Evolutionary conservation across 148 eudicot species (phyloP), one percentile per base, ranked within the genome.

Genomic region (Nepenthes mirabilis): DNA sequence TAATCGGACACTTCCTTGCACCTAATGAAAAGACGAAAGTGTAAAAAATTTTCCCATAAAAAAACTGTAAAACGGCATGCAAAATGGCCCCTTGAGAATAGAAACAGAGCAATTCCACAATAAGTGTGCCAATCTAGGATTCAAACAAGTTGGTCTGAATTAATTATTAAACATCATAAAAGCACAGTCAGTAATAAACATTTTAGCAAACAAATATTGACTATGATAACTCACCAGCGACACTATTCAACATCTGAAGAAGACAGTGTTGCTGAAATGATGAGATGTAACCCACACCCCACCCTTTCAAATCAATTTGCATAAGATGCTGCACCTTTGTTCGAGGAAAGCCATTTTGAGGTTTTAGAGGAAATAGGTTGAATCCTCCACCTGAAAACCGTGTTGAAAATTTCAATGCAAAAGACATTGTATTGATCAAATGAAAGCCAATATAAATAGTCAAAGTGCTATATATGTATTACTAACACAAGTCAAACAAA

Each of bases 241-340:
- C 99, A 69, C 90, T 72, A 68, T 93, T 93, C 66, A 93, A 84
- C 96, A 93, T 84, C 82, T 93, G 99, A 52, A 89, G 76, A 68
- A 93, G 91, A 78, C 99, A 86, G 67, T 88, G 79, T 67, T 93
- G 99, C 85, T 93, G 99, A 80, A 86, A 93, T 57, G 87, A 82
- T 37, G 99, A 78, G 40, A 83, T 33, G 65, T 88, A 89, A 57
- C 95, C 95, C 59, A 86, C 91, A 47, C 89, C 99, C 99, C 99
- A 93, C 36, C 99, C 99, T 79, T 89, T 89, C 65, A 89, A 71
- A 80, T 89, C 99, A 79, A 93, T 80, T 72, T 93, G 99, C 95
- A 93, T 93, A 74, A 93, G 99, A 70, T 93, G 89, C 66, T 93
- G 99, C 47, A 93, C 95, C 73, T 86, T 95, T 9, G 99, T 75